Evolutionary conservation across 768 basidiomycete genomes (phyloP).

Genomic region (Russula sp.): DNA sequence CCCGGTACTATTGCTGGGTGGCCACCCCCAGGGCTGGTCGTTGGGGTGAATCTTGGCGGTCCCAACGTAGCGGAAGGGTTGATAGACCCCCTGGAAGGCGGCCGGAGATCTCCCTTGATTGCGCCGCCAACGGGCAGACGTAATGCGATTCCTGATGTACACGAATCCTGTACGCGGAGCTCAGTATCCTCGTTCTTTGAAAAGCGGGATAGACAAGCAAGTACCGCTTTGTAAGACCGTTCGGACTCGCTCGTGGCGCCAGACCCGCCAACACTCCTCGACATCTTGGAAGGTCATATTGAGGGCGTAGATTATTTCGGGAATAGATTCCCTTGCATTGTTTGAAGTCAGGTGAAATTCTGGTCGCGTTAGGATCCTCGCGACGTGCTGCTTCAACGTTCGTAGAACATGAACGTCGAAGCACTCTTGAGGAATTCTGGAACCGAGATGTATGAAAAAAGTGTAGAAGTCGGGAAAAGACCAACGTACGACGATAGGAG

Average conservation of each 20-base stretch:
- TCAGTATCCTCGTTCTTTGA: too few relatives aligned
- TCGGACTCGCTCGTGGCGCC: conserved; percentile 1
- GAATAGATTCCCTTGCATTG: not conserved
- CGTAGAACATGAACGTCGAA: conserved; percentile 8
- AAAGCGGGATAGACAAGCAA: not conserved
- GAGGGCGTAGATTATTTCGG: not conserved
- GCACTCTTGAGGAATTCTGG: not conserved
- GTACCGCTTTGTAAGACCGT: not conserved
- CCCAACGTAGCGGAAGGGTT: not conserved
- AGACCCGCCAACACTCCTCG: not conserved
- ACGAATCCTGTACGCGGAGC: not conserved
- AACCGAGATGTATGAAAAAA: not conserved
- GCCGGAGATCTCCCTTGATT: not conserved
- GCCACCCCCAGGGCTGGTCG: not conserved
- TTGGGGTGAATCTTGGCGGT: not conserved
- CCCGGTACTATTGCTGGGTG: not conserved
- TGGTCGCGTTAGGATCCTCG: not conserved
- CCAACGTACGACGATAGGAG: not conserved
- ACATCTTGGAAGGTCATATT: conserved; percentile 1
- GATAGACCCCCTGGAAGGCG: not conserved
- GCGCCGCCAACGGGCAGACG: not conserved
- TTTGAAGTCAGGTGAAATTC: not conserved
- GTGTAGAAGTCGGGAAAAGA: not conserved
- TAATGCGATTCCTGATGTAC: conserved; percentile 1
- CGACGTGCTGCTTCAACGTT: not conserved